phyloP scores from a whole-genome alignment of 305 asterid genomes.

The Fraxinus baroniana region DNA sequence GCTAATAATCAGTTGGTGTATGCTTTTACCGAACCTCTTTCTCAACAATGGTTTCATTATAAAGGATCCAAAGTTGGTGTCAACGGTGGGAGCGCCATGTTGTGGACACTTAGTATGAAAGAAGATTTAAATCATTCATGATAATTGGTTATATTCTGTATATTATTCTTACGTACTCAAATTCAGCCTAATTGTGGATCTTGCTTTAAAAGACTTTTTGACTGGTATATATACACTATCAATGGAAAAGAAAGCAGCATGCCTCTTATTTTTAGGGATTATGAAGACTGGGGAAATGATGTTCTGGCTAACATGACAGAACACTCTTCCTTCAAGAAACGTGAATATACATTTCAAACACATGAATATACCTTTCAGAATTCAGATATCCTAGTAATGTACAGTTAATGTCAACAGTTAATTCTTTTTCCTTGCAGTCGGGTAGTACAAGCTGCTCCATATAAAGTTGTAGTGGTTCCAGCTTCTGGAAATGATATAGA shows the following conservation, averaged over 20 bases:
- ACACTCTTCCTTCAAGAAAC: neutral
- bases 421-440: constrained; percentile 52
- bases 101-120: neutral
- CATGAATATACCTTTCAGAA: neutral
- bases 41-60: neutral
- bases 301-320: neutral
- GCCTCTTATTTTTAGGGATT: neutral
- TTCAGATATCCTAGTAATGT: neutral
- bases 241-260: neutral
- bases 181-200: neutral
- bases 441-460: constrained; percentile 73
- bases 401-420: constrained; percentile 11
- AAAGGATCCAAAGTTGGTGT: neutral
- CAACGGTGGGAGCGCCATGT: neutral
- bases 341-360: neutral
- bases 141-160: neutral
- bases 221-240: neutral
- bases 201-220: neutral
- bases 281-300: neutral
- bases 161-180: neutral
- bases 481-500: constrained; percentile 66
- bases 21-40: neutral
- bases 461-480: constrained; percentile 67
- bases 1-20: neutral
- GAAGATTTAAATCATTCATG: neutral